phyloP scores from a whole-genome alignment of 2,329 filamentous ascomycete species.

The Ophiostoma quercus region DNA sequence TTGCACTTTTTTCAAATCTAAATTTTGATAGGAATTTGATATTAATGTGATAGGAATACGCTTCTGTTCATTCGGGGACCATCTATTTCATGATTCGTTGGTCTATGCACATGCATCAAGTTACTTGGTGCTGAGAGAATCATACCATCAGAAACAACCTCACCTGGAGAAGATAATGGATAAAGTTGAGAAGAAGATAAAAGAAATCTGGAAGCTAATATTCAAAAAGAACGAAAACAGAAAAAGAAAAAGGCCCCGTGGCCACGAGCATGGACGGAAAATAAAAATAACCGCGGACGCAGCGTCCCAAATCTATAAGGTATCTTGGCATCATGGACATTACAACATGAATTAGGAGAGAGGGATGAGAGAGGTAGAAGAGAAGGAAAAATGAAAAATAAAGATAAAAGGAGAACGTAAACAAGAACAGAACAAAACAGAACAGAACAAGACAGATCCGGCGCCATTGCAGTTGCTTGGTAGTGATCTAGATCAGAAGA shows the following conservation, averaged over 20 bases:
- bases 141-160: neutral
- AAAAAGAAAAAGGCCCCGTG: neutral
- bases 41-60: too few species aligned
- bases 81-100: too few species aligned
- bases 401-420: neutral
- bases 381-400: neutral
- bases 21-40: too few species aligned
- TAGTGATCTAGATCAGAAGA: too few species aligned
- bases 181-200: too few species aligned
- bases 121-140: too few species aligned
- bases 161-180: neutral
- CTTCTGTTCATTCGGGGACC: too few species aligned
- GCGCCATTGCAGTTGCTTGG: too few species aligned
- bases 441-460: neutral
- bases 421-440: neutral
- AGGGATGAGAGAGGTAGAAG: neutral
- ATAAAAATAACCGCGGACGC: slow-evolving; percentile 17
- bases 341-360: slow-evolving; percentile 21
- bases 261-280: slow-evolving; percentile 3
- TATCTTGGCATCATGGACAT: slow-evolving; percentile 21
- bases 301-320: slow-evolving; percentile 25
- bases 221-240: neutral
- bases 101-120: too few species aligned
- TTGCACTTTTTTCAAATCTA: too few species aligned
- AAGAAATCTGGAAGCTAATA: neutral